Percentiles rank a stretch among this genome's conserved stretches.
phyloP scores from a whole-genome alignment of 2,329 filamentous ascomycete genomes.

The Ophiostoma tasmaniense region DNA sequence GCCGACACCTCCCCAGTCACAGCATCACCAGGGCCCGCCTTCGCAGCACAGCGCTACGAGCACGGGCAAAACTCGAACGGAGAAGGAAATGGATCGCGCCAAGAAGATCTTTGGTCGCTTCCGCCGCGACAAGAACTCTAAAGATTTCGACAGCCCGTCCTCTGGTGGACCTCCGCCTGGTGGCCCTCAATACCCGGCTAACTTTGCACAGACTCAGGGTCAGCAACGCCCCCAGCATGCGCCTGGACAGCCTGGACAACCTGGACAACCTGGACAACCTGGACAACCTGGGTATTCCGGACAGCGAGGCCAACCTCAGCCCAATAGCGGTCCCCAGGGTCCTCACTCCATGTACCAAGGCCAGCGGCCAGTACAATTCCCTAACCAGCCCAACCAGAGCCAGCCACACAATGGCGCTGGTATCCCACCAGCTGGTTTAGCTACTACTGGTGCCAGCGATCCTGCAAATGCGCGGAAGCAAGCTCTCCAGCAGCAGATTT shows the following conservation, averaged over 20 bases:
- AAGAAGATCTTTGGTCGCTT: slow-evolving; percentile 21
- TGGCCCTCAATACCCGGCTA: slow-evolving; percentile 22
- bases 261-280: neutral
- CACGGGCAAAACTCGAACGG: slow-evolving; percentile 3
- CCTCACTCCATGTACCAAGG: slow-evolving; percentile 15
- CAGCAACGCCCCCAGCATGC: neutral
- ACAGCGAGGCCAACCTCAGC: neutral
- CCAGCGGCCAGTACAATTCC: slow-evolving; percentile 7
- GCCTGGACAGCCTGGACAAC: neutral
- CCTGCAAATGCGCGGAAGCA: slow-evolving; percentile 10
- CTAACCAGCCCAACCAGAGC: neutral
- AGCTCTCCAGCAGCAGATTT: slow-evolving; percentile 17
- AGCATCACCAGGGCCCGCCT: slow-evolving; percentile 10
- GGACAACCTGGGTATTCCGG: neutral
- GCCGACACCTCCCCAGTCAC: slow-evolving; percentile 12
- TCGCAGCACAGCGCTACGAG: neutral
- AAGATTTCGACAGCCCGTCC: slow-evolving; percentile 15
- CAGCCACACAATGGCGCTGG: too few species aligned
- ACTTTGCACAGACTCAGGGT: neutral
- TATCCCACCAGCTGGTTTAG: too few species aligned
- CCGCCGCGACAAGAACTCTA: slow-evolving; percentile 14
- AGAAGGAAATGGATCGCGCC: slow-evolving; percentile 22
- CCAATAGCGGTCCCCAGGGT: neutral
- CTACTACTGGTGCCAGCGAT: neutral
- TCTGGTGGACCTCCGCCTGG: slow-evolving; percentile 22